Evolutionary conservation across 2,329 filamentous ascomycete species (phyloP).

Genomic region (Fusarium hainanense): DNA sequence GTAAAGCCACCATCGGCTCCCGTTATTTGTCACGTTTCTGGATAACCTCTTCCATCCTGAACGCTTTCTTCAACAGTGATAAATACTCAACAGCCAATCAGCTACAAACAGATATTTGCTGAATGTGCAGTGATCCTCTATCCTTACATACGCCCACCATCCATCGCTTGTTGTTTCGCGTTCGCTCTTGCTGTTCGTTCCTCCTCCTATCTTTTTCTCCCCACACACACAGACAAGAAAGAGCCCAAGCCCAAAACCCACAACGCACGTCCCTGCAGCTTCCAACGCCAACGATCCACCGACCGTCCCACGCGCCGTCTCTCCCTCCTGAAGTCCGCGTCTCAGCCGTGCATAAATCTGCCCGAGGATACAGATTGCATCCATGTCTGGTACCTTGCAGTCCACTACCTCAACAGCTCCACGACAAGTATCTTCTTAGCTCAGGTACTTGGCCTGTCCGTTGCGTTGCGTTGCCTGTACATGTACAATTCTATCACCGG

Average conservation of each 20-base stretch:
- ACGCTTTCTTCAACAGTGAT: constrained; percentile 19
- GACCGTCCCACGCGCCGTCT: constrained; percentile 47
- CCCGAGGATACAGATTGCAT: constrained; percentile 31
- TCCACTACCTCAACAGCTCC: constrained; percentile 24
- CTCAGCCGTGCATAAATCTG: constrained; percentile 48
- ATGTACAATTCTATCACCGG: constrained; percentile 39
- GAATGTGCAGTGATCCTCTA: neutral
- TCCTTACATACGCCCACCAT: constrained; percentile 14
- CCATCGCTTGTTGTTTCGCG: constrained; percentile 34
- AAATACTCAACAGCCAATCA: constrained; percentile 5
- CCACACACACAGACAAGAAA: constrained; percentile 29
- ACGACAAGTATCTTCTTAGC: constrained; percentile 31
- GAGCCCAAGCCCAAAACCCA: constrained; percentile 14
- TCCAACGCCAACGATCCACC: constrained; percentile 43
- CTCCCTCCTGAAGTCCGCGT: constrained; percentile 48
- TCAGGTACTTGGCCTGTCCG: constrained; percentile 26
- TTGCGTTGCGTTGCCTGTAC: constrained; percentile 33
- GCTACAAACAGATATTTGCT: neutral
- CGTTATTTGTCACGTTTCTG: constrained; percentile 2
- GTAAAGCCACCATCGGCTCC: neutral
- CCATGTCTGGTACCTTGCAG: constrained; percentile 38
- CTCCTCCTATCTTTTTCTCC: constrained; percentile 14
- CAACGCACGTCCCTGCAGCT: constrained; percentile 41
- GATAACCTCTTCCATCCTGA: constrained; percentile 12
- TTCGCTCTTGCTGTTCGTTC: constrained; percentile 15